Evolutionary conservation across 2,329 filamentous ascomycete species (phyloP), one percentile per base, ranked within the genome.

Genomic region (Fusarium penzigii): DNA sequence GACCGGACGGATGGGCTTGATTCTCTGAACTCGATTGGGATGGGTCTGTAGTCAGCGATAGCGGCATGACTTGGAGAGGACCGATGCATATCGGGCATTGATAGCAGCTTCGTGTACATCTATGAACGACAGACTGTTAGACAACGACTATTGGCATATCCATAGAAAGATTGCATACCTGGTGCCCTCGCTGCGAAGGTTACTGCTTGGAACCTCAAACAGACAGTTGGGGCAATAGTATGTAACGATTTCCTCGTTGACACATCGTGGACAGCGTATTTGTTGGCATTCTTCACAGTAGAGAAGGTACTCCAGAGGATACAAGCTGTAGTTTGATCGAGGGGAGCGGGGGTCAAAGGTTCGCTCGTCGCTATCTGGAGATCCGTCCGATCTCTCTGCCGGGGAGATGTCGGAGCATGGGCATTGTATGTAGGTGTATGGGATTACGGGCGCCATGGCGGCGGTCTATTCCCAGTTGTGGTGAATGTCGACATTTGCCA

Each of bases 261-360:
- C 89, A 68, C 94, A 99, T 74, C 92, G 82, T 6, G 91, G 90
- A 69, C 94, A 99, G 62, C 94, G 89, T 56, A 97, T 96, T 72
- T 96, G 89, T 69, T 96, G 91, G 71, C 94, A 99, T 70, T 97
- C 94, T 69, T 96, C 93, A 77, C 94, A 99, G 76, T 96, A 99
- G 39, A 97, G 82, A 25, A 99, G 83, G 68, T 97, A 87, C 67
- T 97, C 93, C 42, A 97, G 85, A 1, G 94, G 93, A 68, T 93
- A 97, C 32, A 99, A 79, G 60, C 91, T 92, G 78, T 91, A 97
- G 70, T 92, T 94, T 52, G 94, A 89, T 38, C 92, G 87, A 14
- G 89, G 84, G 55, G 87, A 86, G 63, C 89, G 86, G 2, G 94
- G 92, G 68, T 99, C 89, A 71, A 99, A 96, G 5, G 90, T 88